Conservation (phyloP, 1,284 basidiomycete genomes). For the Malassezia arunalokei region DNA sequence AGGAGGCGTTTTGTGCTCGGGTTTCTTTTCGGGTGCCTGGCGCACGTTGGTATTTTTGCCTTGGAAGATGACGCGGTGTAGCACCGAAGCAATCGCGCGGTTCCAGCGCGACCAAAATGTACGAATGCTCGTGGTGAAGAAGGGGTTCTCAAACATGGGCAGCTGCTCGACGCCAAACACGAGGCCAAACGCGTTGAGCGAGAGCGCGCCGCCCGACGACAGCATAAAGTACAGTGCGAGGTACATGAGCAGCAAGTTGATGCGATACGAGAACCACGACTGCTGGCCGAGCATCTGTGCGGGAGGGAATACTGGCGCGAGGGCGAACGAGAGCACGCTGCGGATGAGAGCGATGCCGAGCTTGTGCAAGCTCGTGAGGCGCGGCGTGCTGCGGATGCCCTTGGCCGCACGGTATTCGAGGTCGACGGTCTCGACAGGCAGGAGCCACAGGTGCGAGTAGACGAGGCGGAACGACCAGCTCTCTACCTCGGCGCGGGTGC, state of each 20-base stretch:
- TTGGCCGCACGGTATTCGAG: conserved; percentile 27
- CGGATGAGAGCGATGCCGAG: conserved; percentile 30
- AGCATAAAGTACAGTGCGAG: conserved; percentile 9
- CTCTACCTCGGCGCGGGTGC: conserved; percentile 30
- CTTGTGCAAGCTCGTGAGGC: conserved; percentile 29
- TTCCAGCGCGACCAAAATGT: conserved; percentile 46
- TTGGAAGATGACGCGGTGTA: conserved; percentile 44
- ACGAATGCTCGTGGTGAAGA: conserved; percentile 40
- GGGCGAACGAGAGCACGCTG: conserved; percentile 20
- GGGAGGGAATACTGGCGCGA: conserved; percentile 39
- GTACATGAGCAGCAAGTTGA: conserved; percentile 32
- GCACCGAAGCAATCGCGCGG: conserved; percentile 39
- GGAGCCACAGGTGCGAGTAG: conserved; percentile 43
- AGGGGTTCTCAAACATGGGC: conserved; percentile 43
- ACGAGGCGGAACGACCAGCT: conserved; percentile 28
- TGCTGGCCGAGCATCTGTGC: conserved; percentile 26
- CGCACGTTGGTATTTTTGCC: conserved; percentile 22
- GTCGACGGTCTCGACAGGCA: conserved; percentile 36
- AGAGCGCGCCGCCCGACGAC: background rate
- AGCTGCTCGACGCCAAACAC: conserved; percentile 38
- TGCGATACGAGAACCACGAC: conserved; percentile 11
- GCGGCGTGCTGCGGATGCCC: conserved; percentile 25
- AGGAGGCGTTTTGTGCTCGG: conserved; percentile 29
- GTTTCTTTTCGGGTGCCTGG: conserved; percentile 18
- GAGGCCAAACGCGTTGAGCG: conserved; percentile 22